Base-by-base conservation (phyloP, 75 land plant genomes). In the Sequoiadendron giganteum region DNA sequence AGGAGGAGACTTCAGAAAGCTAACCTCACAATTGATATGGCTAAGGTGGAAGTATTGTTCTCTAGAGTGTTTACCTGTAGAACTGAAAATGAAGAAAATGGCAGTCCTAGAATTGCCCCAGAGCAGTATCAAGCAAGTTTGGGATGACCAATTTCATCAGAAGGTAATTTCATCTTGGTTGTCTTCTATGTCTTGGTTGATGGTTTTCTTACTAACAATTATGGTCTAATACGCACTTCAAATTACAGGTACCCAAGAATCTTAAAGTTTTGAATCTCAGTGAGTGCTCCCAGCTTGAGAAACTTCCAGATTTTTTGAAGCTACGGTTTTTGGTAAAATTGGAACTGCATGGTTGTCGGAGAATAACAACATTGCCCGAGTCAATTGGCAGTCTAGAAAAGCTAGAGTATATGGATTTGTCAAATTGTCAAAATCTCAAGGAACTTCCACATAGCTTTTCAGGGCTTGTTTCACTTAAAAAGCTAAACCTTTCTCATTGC, bases 301-400 rank as follows among this genome's bases (percentile, higher is more conserved):
- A 34, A 75, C 77, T 75, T 30, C 38, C 77, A 75, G 77, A 32
- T 75, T 75, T 75, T 75, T 75, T 2, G 11, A 32, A 75, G 77
- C 77, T 75, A 34, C 39, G 13, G 16, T 34, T 34, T 34, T 75
- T 75, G 77, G 38, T 75, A 32, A 75, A 75, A 75, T 75, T 75
- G 77, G 77, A 75, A 34, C 39, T 34, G 3, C 39, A 34, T 25
- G 77, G 77, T 75, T 75, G 38, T 75, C 34, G 7, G 39, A 75
- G 16, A 0, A 75, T 75, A 75, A 75, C 34, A 34, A 34, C 38
- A 75, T 75, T 75, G 36, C 77, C 39, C 39, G 13, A 10, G 38
- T 75, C 38, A 75, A 34, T 75, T 75, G 77, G 77, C 38, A 75
- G 14, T 75, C 77, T 75, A 75, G 38, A 75, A 75, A 75, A 75